Evolutionary conservation across 495 filamentous ascomycete species (phyloP), one percentile per base, ranked within the genome.

Genomic region (Schizothecium vesticola): DNA sequence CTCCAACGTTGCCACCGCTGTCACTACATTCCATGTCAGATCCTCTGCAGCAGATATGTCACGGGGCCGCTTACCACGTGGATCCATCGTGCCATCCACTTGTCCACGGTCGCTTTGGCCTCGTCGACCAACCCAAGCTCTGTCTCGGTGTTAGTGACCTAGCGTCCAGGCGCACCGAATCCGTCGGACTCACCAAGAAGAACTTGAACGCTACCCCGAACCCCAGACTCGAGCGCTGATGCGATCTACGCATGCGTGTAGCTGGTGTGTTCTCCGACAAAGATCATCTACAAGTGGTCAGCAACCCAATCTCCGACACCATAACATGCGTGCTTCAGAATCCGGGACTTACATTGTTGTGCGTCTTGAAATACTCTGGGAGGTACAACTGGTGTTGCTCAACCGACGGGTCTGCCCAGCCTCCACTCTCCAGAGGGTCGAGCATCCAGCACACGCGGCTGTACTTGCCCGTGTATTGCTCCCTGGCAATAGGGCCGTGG

Each of bases 171-270:
- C 9, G 9, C 8, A 22, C n/a, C n/a, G 12, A 55, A 43, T 10
- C 19, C 11, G 55, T 13, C 67, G 65, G 24, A 73, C 72, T 58
- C 36, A 68, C 67, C 87, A 5, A 91, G 81, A 67, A 90, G 75
- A 63, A 91, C 68, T 71, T 91, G 89, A 21, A 87, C 85, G 16
- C 85, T 86, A 0, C 88, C 89, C 0, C 89, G 79, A 22, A 91
- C 86, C 0, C 86, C 89, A 21, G 85, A 87, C 74, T 91, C 89
- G 19, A 91, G 75, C 7, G 89, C 89, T 1, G 84, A 85, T 23
- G 87, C 87, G 59, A 91, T 90, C 89, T 88, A 91, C 4, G 88
- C 88, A 73, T 91, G 89, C 16, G 89, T 91, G 75, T 88, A 91
- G 59, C 84, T 86, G 1, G 89, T 91, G 74, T 91, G 89, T 75